A percentile compares a stretch with the other conserved stretches of the same genome.
phyloP scores from a whole-genome alignment of 2,329 filamentous ascomycete genomes.

The Beauveria asiatica region DNA sequence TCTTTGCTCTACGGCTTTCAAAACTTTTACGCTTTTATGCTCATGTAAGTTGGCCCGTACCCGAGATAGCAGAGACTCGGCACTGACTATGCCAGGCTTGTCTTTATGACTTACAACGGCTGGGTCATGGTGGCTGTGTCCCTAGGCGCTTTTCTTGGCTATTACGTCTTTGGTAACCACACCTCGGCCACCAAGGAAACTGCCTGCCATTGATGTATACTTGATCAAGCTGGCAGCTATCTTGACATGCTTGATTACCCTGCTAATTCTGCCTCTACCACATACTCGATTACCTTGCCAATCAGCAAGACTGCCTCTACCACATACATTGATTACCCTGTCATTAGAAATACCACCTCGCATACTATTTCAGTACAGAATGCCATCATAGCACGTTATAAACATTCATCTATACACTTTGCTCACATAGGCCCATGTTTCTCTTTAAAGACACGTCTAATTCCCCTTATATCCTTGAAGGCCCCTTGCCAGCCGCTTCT shows the following conservation, averaged over 20 bases:
- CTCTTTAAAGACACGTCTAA: constrained; percentile 6
- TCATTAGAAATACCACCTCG: neutral
- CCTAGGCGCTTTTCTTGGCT: constrained; percentile 81
- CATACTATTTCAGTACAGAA: neutral
- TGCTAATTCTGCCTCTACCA: neutral
- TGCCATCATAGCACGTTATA: neutral
- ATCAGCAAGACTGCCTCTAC: neutral
- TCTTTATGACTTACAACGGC: constrained; percentile 99
- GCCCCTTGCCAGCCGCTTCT: constrained; percentile 24
- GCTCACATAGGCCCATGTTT: neutral
- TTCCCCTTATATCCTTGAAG: constrained; percentile 20
- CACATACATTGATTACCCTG: neutral
- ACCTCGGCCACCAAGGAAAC: constrained; percentile 72
- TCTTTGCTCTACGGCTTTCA: constrained; percentile 80
- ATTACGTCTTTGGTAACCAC: constrained; percentile 67
- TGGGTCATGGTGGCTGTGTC: constrained; percentile 93
- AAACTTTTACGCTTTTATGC: constrained; percentile 98
- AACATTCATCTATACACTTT: neutral
- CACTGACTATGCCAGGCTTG: constrained; percentile 51
- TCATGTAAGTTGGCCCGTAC: constrained; percentile 65
- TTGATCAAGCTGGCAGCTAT: too few species aligned
- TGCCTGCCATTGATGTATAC: constrained; percentile 68
- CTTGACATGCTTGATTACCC: too few species aligned
- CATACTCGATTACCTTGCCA: neutral
- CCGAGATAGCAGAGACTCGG: neutral